These are phyloP conservation scores for Sugiyamaella xylanicola DNA, from an alignment of 1,139 yeast species.

Conservation along the genomic window DNA sequence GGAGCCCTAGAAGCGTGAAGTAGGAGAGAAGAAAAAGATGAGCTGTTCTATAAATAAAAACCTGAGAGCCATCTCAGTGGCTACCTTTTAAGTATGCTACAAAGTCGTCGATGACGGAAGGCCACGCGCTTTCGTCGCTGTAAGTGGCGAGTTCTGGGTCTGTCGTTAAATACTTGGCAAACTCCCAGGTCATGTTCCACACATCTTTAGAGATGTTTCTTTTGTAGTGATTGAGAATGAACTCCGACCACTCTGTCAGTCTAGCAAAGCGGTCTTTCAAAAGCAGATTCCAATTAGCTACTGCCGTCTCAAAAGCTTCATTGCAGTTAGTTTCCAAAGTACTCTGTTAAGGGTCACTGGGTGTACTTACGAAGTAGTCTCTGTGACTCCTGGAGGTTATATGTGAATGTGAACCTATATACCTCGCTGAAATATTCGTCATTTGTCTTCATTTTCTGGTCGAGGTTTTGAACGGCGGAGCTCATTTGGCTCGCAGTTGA, in stretches of 20 bases:
- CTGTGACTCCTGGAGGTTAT: constrained; percentile 62
- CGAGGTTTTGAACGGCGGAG: constrained; percentile 46
- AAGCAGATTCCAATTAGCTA: constrained; percentile 76
- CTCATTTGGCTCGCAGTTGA: constrained; percentile 55
- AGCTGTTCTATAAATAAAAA: constrained; percentile 7
- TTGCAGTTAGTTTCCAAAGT: constrained; percentile 20
- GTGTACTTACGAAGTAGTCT: constrained; percentile 50
- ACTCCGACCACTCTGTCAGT: constrained; percentile 57
- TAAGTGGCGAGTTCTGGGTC: constrained; percentile 60
- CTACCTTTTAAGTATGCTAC: constrained; percentile 49
- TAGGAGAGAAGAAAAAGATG: too few relatives aligned
- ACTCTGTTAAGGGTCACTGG: background rate
- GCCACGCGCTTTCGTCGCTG: constrained; percentile 84
- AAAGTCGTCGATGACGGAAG: constrained; percentile 80
- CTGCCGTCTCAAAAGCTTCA: constrained; percentile 57
- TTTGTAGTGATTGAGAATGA: constrained; percentile 46
- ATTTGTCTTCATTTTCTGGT: constrained; percentile 44
- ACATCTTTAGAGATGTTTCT: constrained; percentile 65
- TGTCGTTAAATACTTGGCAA: constrained; percentile 54
- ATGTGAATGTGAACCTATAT: constrained; percentile 71
- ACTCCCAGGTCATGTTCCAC: constrained; percentile 82
- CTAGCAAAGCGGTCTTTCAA: constrained; percentile 45
- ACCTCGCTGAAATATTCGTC: constrained; percentile 53
- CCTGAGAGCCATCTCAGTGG: background rate
- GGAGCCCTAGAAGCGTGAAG: background rate